A percentile compares a stretch with the other conserved stretches of the same genome.
Evolutionary conservation across 306 rosid species (phyloP).

Genomic region (Rosa rugosa): DNA sequence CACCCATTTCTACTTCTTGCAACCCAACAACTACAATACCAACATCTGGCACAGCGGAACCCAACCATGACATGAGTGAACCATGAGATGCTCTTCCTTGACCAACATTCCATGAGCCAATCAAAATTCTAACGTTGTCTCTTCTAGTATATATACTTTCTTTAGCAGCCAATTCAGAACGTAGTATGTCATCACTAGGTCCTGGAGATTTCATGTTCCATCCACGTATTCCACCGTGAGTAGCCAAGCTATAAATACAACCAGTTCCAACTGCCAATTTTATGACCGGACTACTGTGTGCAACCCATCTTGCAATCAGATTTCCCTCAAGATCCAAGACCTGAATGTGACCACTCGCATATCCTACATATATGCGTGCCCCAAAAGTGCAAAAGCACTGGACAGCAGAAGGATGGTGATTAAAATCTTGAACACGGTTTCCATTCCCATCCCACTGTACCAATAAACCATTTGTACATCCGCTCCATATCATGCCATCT

Average conservation of each 20-base stretch:
- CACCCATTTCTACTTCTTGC: constrained; percentile 99
- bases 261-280: constrained; percentile 68
- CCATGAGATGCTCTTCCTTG: constrained; percentile 95
- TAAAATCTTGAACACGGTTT: constrained; percentile 75
- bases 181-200: constrained; percentile 65
- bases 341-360: constrained; percentile 83
- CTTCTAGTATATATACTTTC: constrained; percentile 62
- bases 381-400: constrained; percentile 87
- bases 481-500: constrained; percentile 96
- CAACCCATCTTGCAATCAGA: constrained; percentile 82
- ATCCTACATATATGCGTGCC: constrained; percentile 71
- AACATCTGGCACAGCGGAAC: constrained; percentile 81
- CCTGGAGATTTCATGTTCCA: constrained; percentile 93
- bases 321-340: constrained; percentile 87
- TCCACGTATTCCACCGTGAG: constrained; percentile 94
- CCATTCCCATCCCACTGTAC: constrained; percentile 96
- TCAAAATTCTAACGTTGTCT: constrained; percentile 71
- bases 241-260: constrained; percentile 84
- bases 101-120: constrained; percentile 99
- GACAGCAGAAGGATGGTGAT: constrained; percentile 68
- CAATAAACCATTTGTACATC: constrained; percentile 87
- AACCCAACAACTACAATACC: constrained; percentile 93
- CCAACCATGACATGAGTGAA: constrained; percentile 82
- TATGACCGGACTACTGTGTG: constrained; percentile 87
- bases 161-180: constrained; percentile 68